These are phyloP conservation scores for Fusarium sp. DNA, from an alignment of 2,329 filamentous ascomycete genomes.

Conservation along the genomic window DNA sequence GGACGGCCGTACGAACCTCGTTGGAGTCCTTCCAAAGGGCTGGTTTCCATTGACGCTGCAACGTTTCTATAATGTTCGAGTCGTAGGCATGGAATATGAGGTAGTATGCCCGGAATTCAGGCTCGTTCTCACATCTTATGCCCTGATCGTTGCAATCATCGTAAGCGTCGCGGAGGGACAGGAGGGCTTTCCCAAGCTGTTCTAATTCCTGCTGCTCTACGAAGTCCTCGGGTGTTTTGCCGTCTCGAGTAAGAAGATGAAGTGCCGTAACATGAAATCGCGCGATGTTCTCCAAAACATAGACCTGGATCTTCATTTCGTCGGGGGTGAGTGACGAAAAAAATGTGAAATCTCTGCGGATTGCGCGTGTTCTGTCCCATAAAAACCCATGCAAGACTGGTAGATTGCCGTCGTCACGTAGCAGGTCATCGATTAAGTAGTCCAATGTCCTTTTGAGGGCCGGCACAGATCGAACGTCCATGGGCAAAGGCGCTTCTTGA, in stretches of 20 bases:
- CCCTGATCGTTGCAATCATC: conserved; percentile 70
- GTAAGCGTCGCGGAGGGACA: conserved; percentile 73
- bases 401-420: conserved; percentile 64
- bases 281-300: conserved; percentile 72
- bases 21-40: conserved; percentile 64
- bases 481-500: conserved; percentile 72
- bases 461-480: conserved; percentile 71
- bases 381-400: conserved; percentile 68
- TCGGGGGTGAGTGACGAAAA: conserved; percentile 67
- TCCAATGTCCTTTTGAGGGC: conserved; percentile 68
- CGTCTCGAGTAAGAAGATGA: conserved; percentile 68
- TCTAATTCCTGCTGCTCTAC: conserved; percentile 74
- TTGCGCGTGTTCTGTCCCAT: conserved; percentile 74
- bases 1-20: conserved; percentile 69
- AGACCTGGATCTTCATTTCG: conserved; percentile 67
- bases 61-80: conserved; percentile 61
- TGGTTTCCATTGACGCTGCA: conserved; percentile 66
- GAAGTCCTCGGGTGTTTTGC: conserved; percentile 67
- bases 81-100: conserved; percentile 69
- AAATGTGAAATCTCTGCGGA: conserved; percentile 74
- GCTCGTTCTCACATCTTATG: conserved; percentile 68
- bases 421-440: conserved; percentile 69
- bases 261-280: conserved; percentile 73
- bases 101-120: conserved; percentile 73
- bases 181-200: conserved; percentile 71